Evolutionary conservation across 140 eudicot genomes (phyloP), one percentile per base, ranked within the genome.

Genomic region (Senecio squalidus): DNA sequence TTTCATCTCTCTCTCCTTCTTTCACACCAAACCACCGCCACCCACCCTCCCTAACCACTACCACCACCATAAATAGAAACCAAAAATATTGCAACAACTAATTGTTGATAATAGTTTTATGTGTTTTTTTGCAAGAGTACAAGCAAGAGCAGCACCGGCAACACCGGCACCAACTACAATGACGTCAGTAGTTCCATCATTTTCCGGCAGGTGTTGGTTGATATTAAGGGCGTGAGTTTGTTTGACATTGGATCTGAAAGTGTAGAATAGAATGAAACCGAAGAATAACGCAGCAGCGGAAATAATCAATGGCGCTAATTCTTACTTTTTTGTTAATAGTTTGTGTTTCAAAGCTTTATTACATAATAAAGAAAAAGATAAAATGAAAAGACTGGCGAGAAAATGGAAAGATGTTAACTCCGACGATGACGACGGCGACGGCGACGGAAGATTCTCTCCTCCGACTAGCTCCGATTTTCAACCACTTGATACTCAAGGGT

Each of bases 401-500:
- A 78, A 55, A 64, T 80, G 80, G 93, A 82, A 61, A 34, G 74
- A 71, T 27, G 51, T 73, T 14, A 47, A 21, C 29, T 60, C 68
- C 1, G 74, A 71, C 10, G 41, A 60, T 25, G 64, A 33, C 47
- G 74, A 62, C 18, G 29, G 1, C 6, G 85, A 60, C 24, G 55
- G 55, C n/a, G 78, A 77, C 40, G 84, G 73, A 27, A 65, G 62
- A 5, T 80, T 60, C 71, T 83, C 85, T 14, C 87, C 86, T 41
- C 97, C 95, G 7, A 85, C 95, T 18, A 82, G 71, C 75, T 87
- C 84, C 53, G 98, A 91, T 76, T 69, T 62, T 61, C 88, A 69
- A 8, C 98, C 98, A 4, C 82, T 86, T n/a, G 95, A 90, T 38
- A 72, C 81, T 64, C 76, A 74, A 70, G 95, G 95, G 85, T 34